Base-by-base conservation (phyloP, 768 basidiomycete genomes). In the Lactarius pseudohatsudake region DNA sequence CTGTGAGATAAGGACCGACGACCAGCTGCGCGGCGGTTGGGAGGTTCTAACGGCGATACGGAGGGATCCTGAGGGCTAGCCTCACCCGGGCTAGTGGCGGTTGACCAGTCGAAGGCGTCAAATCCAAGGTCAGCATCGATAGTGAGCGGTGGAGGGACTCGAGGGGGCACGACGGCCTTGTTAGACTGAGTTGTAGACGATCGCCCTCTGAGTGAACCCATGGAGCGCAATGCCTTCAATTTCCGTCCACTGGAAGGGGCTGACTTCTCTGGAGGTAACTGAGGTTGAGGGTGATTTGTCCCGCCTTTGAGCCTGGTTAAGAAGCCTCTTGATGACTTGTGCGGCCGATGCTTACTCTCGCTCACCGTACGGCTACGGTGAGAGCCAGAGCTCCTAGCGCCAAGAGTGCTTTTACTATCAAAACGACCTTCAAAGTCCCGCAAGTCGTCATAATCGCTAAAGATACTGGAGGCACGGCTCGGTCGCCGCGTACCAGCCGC, bases 401-500 rank as follows among this genome's bases (percentile, higher is more conserved):
- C 88, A 10, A 92, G 76, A 0, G 91, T 92, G 73, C 90, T 92
- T 66, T 81, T 82, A 72, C 92, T 93, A 70, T 89, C 90, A 69
- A 94, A 95, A 10, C 89, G 84, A 50, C 92, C 92, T 38, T 93
- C 90, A 61, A 95, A 95, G 74, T 95, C 92, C 26, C 86, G 81
- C 57, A 95, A 76, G 76, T 95, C 92, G 68, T 95, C 92, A 69
- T 94, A 95, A 70, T 94, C 92, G 73, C 91, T 92, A 75, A 91
- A 91, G 38, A 80, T 79, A 71, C 86, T 85, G 2, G 89, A 89
- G 18, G 83, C 85, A n/a, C 86, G 76, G 70, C 92, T 94, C 58
- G 87, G 89, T 22, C 91, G 82, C 36, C 86, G 82, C 62, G 76
- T 76, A 38, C 73, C 72, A 69, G 84, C 84, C 55, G 75, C 72